Evolutionary conservation across 225 moss, liverwort and hornwort species (phyloP), one percentile per base, ranked within the genome.

Genomic region (Bryum argenteum): DNA sequence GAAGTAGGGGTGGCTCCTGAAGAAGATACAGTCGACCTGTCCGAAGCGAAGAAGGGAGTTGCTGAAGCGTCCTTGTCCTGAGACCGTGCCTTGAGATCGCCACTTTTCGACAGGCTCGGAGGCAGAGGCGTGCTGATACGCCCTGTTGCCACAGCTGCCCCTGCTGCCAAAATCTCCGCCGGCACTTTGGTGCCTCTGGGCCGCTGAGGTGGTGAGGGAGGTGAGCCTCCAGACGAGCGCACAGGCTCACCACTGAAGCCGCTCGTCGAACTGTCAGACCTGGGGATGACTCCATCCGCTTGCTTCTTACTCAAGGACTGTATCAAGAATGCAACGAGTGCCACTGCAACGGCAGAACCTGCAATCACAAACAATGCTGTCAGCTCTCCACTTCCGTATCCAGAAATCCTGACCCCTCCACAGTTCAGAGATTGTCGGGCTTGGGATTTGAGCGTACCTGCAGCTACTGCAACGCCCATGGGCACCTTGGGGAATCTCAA

Each of bases 321-420:
- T 41, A 88, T 39, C 54, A 88, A 45, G 50, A 81, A 63, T 8
- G 70, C 82, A 13, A 88, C 10, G 0, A 65, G 21, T 24, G 87
- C 87, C 77, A 84, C 41, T 11, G 84, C 81, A 71, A 88, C 50
- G 14, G 77, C 87, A 69, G 84, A 77, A 65, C 66, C 87, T 87
- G 87, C 19, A 72, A 61, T 4, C 33, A 33, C 33, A 33, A 33
- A 33, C 33, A 3, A 0, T 33, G 33, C 33, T 33, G 33, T 33
- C 33, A 33, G 33, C 33, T 33, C 33, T 33, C 33, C 33, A 26
- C 26, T 26, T 26, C 26, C 26, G 26, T 26, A 26, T 33, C 19
- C 26, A 56, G n/a, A 63, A 54, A 24, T 24, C 3, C 54, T 26
- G 14, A 54, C 54, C 43, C 41, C 28, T 12, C 8, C 50, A 39